A percentile compares a stretch with the other conserved stretches of the same genome.
These are phyloP conservation scores for Veloboletus limbatus DNA, from an alignment of 1,284 basidiomycete genomes.

Conservation along the genomic window DNA sequence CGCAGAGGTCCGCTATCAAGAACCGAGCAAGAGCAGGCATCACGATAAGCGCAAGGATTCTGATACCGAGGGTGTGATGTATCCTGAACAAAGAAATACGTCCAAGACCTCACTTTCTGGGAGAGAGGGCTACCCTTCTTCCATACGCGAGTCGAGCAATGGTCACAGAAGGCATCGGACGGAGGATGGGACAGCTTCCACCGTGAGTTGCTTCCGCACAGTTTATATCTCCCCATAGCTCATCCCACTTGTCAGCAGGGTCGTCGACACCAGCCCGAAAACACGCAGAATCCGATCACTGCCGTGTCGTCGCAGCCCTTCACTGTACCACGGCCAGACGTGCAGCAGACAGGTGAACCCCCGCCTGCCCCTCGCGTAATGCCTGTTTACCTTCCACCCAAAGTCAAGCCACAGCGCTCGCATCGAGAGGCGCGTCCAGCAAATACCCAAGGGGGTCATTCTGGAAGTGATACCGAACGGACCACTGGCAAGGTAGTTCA, in stretches of 20 bases:
- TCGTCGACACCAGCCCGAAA: conserved; percentile 32
- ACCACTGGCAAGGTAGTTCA: conserved; percentile 27
- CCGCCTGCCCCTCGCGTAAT: conserved; percentile 38
- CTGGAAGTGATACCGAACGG: conserved; percentile 34
- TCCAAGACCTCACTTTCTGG: conserved; percentile 32
- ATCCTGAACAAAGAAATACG: conserved; percentile 29
- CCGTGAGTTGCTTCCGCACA: conserved; percentile 18
- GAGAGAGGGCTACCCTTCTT: conserved; percentile 25
- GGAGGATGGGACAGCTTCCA: conserved; percentile 29
- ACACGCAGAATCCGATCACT: conserved; percentile 30
- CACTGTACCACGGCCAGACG: conserved; percentile 20
- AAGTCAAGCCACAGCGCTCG: conserved; percentile 34
- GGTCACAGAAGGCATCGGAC: conserved; percentile 33
- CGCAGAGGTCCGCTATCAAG: conserved; percentile 25
- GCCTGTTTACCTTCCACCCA: conserved; percentile 37
- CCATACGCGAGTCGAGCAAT: conserved; percentile 27
- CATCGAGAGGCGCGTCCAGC: conserved; percentile 30
- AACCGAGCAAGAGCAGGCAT: conserved; percentile 21
- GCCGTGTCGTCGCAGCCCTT: conserved; percentile 18
- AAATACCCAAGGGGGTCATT: conserved; percentile 31
- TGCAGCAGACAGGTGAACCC: conserved; percentile 32
- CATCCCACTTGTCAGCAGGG: conserved; percentile 21
- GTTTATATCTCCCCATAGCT: conserved; percentile 19
- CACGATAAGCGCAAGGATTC: conserved; percentile 33
- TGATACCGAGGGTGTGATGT: conserved; percentile 27